Evolutionary conservation across 257 asterid species (phyloP).

Genomic region (Vinca minor): DNA sequence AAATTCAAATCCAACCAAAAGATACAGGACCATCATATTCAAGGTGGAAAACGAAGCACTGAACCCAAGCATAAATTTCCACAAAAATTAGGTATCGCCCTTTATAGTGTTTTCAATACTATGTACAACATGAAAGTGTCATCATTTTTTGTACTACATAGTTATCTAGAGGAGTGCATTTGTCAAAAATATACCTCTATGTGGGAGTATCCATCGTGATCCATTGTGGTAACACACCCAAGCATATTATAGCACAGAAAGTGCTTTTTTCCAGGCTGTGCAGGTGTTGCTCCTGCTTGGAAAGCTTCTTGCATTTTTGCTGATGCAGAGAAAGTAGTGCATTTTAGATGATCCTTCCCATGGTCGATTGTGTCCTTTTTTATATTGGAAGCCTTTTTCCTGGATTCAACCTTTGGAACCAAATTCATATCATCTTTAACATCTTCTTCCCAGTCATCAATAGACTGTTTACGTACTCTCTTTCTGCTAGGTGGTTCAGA

Average conservation of each 20-base stretch:
- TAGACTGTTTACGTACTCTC: conserved; percentile 49
- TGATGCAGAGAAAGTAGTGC: conserved; percentile 28
- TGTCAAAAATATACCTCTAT: conserved; percentile 51
- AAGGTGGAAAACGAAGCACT: neutral
- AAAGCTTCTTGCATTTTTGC: conserved; percentile 76
- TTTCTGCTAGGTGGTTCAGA: conserved; percentile 57
- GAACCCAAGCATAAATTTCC: neutral
- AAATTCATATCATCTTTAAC: conserved; percentile 39
- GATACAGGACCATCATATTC: neutral
- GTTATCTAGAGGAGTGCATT: neutral
- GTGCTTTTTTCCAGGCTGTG: conserved; percentile 74
- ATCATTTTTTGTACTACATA: neutral
- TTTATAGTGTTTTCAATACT: neutral
- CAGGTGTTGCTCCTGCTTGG: conserved; percentile 89
- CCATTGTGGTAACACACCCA: conserved; percentile 88
- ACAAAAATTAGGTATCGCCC: neutral
- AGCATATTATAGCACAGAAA: conserved; percentile 90
- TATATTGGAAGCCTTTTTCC: conserved; percentile 41
- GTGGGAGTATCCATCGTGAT: conserved; percentile 87
- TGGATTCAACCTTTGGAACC: conserved; percentile 46
- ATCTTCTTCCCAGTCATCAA: conserved; percentile 60
- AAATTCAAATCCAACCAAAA: neutral
- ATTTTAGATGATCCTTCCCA: conserved; percentile 36
- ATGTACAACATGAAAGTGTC: neutral
- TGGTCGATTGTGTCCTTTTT: conserved; percentile 30